Conservation (phyloP, 768 basidiomycete genomes). For the Agaricus blazei region DNA sequence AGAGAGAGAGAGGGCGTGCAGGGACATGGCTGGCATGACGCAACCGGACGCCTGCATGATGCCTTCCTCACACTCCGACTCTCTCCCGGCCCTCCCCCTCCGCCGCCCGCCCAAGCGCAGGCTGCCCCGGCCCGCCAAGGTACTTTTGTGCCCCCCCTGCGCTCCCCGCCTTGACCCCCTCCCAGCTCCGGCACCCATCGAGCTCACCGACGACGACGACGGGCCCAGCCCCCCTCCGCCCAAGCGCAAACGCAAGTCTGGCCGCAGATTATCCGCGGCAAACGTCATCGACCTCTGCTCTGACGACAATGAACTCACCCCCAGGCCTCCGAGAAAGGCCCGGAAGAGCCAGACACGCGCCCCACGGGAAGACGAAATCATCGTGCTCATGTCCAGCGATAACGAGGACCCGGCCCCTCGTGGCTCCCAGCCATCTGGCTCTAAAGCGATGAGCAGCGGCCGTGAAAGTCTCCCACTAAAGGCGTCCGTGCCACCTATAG, state of each 20-base stretch:
- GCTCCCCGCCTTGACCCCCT: background rate
- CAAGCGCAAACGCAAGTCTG: slow-evolving; percentile 7
- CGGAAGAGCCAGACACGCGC: background rate
- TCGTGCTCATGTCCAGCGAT: slow-evolving; percentile 15
- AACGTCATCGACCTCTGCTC: slow-evolving; percentile 22
- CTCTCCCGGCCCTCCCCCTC: background rate
- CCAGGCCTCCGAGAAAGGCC: background rate
- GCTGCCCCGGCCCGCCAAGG: background rate
- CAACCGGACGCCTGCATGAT: background rate
- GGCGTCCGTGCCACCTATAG: background rate
- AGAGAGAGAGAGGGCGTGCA: slow-evolving; percentile 8
- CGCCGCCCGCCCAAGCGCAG: background rate
- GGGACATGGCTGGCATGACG: background rate
- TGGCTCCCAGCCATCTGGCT: background rate
- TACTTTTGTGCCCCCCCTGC: background rate
- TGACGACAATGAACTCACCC: slow-evolving; percentile 11
- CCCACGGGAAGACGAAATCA: slow-evolving; percentile 4
- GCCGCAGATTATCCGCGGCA: background rate
- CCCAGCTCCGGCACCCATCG: slow-evolving; percentile 4
- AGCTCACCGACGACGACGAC: slow-evolving; percentile 14
- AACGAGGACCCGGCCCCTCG: slow-evolving; percentile 11
- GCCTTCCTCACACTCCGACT: slow-evolving; percentile 7
- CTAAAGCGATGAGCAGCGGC: background rate
- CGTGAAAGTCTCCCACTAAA: no score
- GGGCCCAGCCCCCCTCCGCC: background rate